phyloP scores from a whole-genome alignment of 1,139 yeast species.

The Taphrina pruni region DNA sequence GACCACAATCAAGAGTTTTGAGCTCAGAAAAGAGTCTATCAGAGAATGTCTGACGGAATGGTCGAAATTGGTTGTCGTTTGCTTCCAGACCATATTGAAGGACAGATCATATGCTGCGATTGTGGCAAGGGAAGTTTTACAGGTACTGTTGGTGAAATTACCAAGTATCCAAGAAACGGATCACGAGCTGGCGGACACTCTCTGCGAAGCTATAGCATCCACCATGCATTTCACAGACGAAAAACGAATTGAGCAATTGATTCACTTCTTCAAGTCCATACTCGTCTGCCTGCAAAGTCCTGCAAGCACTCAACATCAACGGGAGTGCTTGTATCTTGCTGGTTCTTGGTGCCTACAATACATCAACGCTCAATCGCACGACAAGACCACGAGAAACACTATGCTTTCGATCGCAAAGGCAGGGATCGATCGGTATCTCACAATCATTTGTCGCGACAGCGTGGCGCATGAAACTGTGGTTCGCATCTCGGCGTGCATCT shows the following conservation, averaged over 20 bases:
- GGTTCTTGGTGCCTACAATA: slow-evolving; percentile 10
- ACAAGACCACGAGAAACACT: not conserved
- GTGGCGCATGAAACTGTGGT: slow-evolving; percentile 5
- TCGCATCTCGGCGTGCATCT: slow-evolving; percentile 15
- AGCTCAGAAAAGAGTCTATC: not conserved
- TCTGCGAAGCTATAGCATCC: not conserved
- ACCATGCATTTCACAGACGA: not conserved
- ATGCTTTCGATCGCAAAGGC: slow-evolving; percentile 2
- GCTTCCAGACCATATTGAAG: not conserved
- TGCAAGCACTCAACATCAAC: slow-evolving; percentile 23
- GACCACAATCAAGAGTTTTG: not conserved
- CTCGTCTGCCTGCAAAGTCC: slow-evolving; percentile 9
- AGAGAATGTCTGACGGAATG: slow-evolving; percentile 6
- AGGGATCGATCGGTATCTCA: slow-evolving; percentile 7
- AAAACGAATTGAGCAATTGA: not conserved
- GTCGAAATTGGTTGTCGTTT: not conserved
- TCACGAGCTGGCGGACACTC: slow-evolving; percentile 5
- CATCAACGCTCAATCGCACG: not conserved
- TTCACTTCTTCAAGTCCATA: slow-evolving; percentile 9
- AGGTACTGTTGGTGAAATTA: slow-evolving; percentile 5
- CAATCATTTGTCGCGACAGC: slow-evolving; percentile 18
- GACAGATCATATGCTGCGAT: not conserved
- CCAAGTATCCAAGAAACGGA: slow-evolving; percentile 12
- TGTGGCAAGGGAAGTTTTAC: slow-evolving; percentile 11
- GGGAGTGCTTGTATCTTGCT: slow-evolving; percentile 21